Evolutionary conservation across 306 rosid species (phyloP).

Genomic region (Mimosa bimucronata): DNA sequence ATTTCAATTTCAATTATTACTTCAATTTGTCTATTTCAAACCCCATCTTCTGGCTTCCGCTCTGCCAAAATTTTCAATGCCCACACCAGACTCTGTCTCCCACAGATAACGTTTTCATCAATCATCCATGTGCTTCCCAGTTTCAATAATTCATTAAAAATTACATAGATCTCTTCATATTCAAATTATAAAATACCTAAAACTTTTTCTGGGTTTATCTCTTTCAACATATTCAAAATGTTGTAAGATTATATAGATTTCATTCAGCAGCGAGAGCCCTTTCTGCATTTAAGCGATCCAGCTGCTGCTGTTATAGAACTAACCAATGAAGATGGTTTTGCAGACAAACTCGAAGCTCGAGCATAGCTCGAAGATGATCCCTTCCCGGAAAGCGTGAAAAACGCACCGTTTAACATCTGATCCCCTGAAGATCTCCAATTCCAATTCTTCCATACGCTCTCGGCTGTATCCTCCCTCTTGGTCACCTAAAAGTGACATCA

Average conservation of each 20-base stretch:
- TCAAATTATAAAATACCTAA: not conserved
- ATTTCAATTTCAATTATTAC: not conserved
- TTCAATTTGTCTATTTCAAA: too few species aligned
- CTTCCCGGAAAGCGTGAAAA: conserved; percentile 75
- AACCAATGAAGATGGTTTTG: conserved; percentile 85
- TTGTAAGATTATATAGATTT: too few species aligned
- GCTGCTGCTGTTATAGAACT: conserved; percentile 70
- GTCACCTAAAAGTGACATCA: conserved; percentile 62
- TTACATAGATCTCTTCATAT: too few species aligned
- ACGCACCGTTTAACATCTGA: conserved; percentile 74
- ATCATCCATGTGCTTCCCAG: conserved; percentile 32
- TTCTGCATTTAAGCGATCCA: conserved; percentile 74
- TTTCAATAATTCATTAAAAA: conserved; percentile 28
- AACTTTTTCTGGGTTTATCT: conserved; percentile 8
- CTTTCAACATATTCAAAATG: not conserved
- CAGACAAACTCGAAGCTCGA: conserved; percentile 84
- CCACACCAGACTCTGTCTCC: not conserved
- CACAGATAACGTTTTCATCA: not conserved
- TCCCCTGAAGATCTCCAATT: conserved; percentile 96
- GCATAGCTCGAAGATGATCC: conserved; percentile 92
- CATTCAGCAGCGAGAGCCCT: conserved; percentile 73
- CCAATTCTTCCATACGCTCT: conserved; percentile 83
- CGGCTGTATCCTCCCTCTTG: conserved; percentile 90
- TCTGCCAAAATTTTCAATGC: conserved; percentile 19
- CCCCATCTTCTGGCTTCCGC: too few species aligned